Percentiles rank a stretch among this genome's conserved stretches.
These are phyloP conservation scores for Gynandropsis gynandra DNA, from an alignment of 345 rosid genomes.

Conservation along the genomic window DNA sequence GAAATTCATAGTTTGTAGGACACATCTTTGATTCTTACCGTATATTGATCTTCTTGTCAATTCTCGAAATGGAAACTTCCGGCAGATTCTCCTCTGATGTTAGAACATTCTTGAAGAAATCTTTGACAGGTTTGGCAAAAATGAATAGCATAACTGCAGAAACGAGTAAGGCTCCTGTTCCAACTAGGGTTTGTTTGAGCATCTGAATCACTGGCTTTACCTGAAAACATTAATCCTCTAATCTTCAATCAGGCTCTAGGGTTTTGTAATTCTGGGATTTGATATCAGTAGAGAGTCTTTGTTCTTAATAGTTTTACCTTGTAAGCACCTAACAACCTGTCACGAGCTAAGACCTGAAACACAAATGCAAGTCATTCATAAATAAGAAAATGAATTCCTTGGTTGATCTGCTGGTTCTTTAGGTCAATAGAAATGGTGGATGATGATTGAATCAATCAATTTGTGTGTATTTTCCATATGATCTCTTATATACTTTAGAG, in stretches of 20 bases:
- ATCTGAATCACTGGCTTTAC: slow-evolving; percentile 85
- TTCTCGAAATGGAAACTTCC: slow-evolving; percentile 36
- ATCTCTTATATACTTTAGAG: no score
- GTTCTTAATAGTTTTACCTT: slow-evolving; percentile 39
- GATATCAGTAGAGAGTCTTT: no score
- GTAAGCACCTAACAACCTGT: slow-evolving; percentile 81
- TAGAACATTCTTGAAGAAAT: slow-evolving; percentile 45
- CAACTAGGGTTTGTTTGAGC: slow-evolving; percentile 80
- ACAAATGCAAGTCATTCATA: background rate
- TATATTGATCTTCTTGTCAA: slow-evolving; percentile 47
- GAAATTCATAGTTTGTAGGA: background rate
- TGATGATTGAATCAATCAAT: no score
- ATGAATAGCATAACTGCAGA: slow-evolving; percentile 51
- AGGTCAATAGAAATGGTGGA: background rate
- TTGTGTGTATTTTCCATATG: no score
- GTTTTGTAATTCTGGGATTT: no score
- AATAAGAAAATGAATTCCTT: background rate
- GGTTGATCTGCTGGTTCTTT: background rate
- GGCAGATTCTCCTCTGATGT: slow-evolving; percentile 32
- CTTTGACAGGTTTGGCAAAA: slow-evolving; percentile 79
- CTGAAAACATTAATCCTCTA: slow-evolving; percentile 24
- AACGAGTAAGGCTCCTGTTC: slow-evolving; percentile 78
- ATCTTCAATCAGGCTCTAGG: no score
- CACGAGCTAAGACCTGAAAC: slow-evolving; percentile 84
- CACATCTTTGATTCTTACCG: no score